Evolutionary conservation across 1,284 basidiomycete species (phyloP).

Genomic region (Agaricales sp.): DNA sequence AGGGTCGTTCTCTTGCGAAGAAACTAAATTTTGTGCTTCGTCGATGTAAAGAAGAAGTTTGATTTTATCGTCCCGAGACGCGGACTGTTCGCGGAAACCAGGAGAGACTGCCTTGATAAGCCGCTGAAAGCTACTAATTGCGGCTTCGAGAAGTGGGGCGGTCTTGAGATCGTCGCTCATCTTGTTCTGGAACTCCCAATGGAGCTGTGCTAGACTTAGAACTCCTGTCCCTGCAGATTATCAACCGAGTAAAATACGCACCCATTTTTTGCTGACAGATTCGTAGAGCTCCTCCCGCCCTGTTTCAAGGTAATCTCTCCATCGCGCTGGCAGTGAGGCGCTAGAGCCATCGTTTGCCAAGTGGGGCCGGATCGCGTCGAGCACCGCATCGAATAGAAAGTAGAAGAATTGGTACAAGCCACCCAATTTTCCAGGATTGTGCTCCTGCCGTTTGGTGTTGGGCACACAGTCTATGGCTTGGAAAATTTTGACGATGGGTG

Average conservation of each 20-base stretch:
- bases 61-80: too few relatives aligned
- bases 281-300: too few relatives aligned
- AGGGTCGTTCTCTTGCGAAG: neutral
- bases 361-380: neutral
- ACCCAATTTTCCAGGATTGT: neutral
- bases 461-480: neutral
- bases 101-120: neutral
- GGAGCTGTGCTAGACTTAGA: neutral
- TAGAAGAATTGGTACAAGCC: neutral
- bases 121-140: neutral
- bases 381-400: neutral
- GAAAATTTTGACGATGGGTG: neutral
- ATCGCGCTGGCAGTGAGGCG: neutral
- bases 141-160: neutral
- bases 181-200: neutral
- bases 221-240: neutral
- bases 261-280: neutral
- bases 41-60: too few relatives aligned
- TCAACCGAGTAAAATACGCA: neutral
- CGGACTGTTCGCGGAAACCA: too few relatives aligned
- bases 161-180: neutral
- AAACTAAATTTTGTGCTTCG: neutral
- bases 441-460: too few relatives aligned
- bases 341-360: neutral
- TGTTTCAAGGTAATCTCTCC: too few relatives aligned